Percentiles rank a stretch among this genome's conserved stretches.
Conservation (phyloP, 768 basidiomycete genomes). For the Cantharellus anzutake region DNA sequence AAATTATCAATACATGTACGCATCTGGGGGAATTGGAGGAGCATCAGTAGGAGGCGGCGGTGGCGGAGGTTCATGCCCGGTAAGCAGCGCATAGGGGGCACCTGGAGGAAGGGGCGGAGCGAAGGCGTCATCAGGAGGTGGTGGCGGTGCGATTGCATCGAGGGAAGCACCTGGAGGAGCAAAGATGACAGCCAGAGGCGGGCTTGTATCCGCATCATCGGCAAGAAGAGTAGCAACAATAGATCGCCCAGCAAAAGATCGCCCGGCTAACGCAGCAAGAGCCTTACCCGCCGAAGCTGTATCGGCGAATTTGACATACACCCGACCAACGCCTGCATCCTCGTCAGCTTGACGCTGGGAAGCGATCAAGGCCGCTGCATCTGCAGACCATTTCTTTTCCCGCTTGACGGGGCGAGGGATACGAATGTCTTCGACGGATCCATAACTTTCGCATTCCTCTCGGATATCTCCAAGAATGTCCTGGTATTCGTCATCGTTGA, state of each 20-base stretch:
- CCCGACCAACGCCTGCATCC: slow-evolving; percentile 81
- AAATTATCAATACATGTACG: neutral
- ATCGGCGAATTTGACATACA: slow-evolving; percentile 75
- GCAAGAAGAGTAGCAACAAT: slow-evolving; percentile 69
- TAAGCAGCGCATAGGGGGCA: too few species aligned
- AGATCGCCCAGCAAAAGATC: slow-evolving; percentile 69
- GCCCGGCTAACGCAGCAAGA: slow-evolving; percentile 74
- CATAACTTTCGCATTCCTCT: slow-evolving; percentile 71
- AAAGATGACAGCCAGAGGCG: slow-evolving; percentile 1
- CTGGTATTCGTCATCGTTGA: slow-evolving; percentile 78
- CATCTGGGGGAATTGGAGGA: neutral
- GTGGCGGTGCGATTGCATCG: neutral
- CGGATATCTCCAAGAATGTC: slow-evolving; percentile 92
- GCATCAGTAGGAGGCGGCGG: neutral
- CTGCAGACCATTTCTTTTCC: slow-evolving; percentile 56
- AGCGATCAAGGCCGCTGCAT: slow-evolving; percentile 33
- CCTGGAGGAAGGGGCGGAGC: neutral
- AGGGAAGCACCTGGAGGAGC: neutral
- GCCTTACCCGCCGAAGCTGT: slow-evolving; percentile 45
- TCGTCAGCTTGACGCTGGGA: slow-evolving; percentile 50
- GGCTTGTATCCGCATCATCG: slow-evolving; percentile 5
- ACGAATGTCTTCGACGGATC: slow-evolving; percentile 63
- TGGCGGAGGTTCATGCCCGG: neutral
- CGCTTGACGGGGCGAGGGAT: slow-evolving; percentile 81
- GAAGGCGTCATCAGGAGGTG: neutral